phyloP scores from a whole-genome alignment of 192 early-diverging fungal species.

The Podila horticola region DNA sequence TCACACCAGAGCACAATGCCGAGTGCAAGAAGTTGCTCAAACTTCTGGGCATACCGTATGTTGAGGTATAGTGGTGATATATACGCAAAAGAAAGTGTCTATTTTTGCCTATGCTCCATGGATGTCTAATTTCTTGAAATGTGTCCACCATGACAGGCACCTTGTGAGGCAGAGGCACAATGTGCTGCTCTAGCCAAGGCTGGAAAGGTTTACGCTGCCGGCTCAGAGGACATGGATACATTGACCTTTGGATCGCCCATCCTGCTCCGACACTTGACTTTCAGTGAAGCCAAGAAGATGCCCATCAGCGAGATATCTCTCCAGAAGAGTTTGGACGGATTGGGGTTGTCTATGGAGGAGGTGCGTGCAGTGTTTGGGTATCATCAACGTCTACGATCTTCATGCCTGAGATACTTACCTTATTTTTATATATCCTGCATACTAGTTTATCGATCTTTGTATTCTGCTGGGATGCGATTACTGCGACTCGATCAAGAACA shows the following conservation, averaged over 20 bases:
- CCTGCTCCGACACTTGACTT: conserved; percentile 92
- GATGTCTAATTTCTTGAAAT: too few relatives aligned
- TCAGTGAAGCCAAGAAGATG: conserved; percentile 88
- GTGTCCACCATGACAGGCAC: conserved; percentile 64
- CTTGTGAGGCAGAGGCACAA: conserved; percentile 98
- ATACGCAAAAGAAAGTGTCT: too few relatives aligned
- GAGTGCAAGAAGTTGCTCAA: conserved; percentile 90
- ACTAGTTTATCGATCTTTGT: conserved; percentile 96
- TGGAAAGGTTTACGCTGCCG: conserved; percentile 93
- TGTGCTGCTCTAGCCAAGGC: conserved; percentile 92
- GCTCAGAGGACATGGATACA: conserved; percentile 99
- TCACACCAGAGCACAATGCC: conserved; percentile 92
- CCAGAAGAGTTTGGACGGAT: conserved; percentile 82
- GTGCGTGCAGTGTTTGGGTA: conserved; percentile 37
- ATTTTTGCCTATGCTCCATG: too few relatives aligned
- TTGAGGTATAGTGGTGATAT: conserved; percentile 64
- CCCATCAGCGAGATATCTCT: conserved; percentile 91
- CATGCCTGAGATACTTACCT: too few relatives aligned
- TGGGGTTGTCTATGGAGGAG: conserved; percentile 78
- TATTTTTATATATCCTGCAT: background rate
- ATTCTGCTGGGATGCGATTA: conserved; percentile 99
- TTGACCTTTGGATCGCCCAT: conserved; percentile 92
- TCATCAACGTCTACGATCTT: too few relatives aligned
- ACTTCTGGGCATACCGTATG: conserved; percentile 94
- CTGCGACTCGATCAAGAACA: conserved; percentile 92